Evolutionary conservation across 352 stramenopile genomes (phyloP).

Genomic region (Phytophthora lateralis): DNA sequence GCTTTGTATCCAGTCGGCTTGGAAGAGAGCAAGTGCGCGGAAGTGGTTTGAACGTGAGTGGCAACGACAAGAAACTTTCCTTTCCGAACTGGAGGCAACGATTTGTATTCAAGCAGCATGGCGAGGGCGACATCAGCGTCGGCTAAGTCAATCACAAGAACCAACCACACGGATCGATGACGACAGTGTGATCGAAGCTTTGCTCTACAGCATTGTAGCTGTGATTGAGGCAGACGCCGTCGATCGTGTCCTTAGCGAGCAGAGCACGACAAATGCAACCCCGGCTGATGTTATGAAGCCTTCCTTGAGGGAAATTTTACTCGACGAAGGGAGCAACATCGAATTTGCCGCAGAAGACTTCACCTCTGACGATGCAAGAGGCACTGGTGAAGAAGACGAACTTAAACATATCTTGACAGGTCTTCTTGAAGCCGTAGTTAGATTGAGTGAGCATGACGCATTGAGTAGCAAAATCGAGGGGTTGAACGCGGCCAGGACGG

Average conservation of each 20-base stretch:
- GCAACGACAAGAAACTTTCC: conserved; percentile 19
- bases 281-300: neutral
- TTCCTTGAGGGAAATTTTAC: neutral
- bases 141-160: neutral
- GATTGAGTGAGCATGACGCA: neutral
- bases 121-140: conserved; percentile 28
- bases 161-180: conserved; percentile 2
- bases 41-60: conserved; percentile 26
- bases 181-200: conserved; percentile 22
- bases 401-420: neutral
- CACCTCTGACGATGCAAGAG: neutral
- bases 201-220: conserved; percentile 23
- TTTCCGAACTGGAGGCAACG: conserved; percentile 41
- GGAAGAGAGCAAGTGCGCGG: conserved; percentile 31
- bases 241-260: neutral
- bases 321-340: neutral
- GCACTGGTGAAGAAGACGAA: neutral
- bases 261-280: neutral
- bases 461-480: neutral
- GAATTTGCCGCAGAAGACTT: neutral
- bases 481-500: neutral
- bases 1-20: conserved; percentile 54
- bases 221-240: conserved; percentile 9
- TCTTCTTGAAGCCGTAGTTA: conserved; percentile 6
- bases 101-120: conserved; percentile 60